Evolutionary conservation across 2,329 filamentous ascomycete species (phyloP).

Genomic region (Chaetomium sp.): DNA sequence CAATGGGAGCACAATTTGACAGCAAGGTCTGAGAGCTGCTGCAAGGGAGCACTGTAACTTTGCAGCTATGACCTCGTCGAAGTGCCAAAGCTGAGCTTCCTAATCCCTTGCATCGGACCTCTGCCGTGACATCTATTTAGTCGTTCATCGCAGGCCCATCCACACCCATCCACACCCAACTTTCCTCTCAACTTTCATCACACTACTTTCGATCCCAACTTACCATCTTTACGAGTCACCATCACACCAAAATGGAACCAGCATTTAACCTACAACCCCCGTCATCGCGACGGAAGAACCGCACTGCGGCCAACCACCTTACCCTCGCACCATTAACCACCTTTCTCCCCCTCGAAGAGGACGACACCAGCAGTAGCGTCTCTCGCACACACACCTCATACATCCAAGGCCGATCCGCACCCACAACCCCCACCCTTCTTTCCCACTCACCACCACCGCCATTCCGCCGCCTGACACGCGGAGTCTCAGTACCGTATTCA

Average conservation of each 20-base stretch:
- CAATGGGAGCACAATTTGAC: constrained; percentile 10
- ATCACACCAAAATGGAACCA: background rate
- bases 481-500: constrained; percentile 41
- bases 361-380: constrained; percentile 43
- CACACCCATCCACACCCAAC: background rate
- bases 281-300: constrained; percentile 51
- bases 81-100: constrained; percentile 43
- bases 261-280: constrained; percentile 60
- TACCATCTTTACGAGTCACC: background rate
- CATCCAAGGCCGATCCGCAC: constrained; percentile 63
- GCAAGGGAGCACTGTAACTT: constrained; percentile 8
- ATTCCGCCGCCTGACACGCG: constrained; percentile 50
- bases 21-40: background rate
- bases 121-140: background rate
- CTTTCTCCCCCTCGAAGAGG: constrained; percentile 61
- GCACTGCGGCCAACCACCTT: constrained; percentile 56
- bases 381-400: constrained; percentile 49
- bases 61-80: constrained; percentile 4
- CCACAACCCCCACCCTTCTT: constrained; percentile 65
- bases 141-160: background rate
- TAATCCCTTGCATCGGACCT: background rate
- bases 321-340: constrained; percentile 66
- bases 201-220: background rate
- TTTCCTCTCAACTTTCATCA: background rate
- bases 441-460: constrained; percentile 58